Conservation (phyloP, 2,329 filamentous ascomycete species). For the Colletotrichum australisinense region DNA sequence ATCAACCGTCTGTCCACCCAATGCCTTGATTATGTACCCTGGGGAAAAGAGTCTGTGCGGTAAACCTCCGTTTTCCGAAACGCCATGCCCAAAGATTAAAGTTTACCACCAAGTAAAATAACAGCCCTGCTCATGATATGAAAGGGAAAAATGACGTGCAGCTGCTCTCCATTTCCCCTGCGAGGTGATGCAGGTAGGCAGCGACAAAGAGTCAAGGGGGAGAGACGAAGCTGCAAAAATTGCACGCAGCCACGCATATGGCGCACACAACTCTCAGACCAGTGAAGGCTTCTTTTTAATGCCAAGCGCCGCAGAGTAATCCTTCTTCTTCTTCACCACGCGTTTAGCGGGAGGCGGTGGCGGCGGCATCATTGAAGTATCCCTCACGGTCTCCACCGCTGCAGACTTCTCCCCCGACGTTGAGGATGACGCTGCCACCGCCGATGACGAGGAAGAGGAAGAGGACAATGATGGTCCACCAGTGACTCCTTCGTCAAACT, state of each 20-base stretch:
- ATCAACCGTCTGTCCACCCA: background rate
- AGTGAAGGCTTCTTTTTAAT: conserved; percentile 85
- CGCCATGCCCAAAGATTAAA: conserved; percentile 8
- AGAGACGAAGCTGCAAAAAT: too few relatives aligned
- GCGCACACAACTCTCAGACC: conserved; percentile 50
- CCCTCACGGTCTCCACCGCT: conserved; percentile 45
- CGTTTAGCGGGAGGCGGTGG: conserved; percentile 76
- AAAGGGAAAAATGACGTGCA: conserved; percentile 2
- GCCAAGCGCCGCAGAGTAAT: conserved; percentile 78
- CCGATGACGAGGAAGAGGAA: conserved; percentile 27
- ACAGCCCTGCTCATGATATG: background rate
- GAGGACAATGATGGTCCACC: background rate
- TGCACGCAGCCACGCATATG: background rate
- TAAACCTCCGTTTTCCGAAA: conserved; percentile 4
- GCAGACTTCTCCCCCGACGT: conserved; percentile 35
- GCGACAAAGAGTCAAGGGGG: background rate
- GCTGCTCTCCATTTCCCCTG: background rate
- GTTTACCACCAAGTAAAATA: background rate
- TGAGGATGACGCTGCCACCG: conserved; percentile 32
- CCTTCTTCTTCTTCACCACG: conserved; percentile 88
- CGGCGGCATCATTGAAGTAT: conserved; percentile 43
- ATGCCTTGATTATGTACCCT: background rate
- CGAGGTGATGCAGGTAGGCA: background rate
- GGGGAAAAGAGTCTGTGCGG: background rate
- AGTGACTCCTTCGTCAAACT: background rate